Percentiles rank a stretch among this genome's conserved stretches.
phyloP scores from a whole-genome alignment of 1,284 basidiomycete genomes.

The Cryptococcus depauperatus region DNA sequence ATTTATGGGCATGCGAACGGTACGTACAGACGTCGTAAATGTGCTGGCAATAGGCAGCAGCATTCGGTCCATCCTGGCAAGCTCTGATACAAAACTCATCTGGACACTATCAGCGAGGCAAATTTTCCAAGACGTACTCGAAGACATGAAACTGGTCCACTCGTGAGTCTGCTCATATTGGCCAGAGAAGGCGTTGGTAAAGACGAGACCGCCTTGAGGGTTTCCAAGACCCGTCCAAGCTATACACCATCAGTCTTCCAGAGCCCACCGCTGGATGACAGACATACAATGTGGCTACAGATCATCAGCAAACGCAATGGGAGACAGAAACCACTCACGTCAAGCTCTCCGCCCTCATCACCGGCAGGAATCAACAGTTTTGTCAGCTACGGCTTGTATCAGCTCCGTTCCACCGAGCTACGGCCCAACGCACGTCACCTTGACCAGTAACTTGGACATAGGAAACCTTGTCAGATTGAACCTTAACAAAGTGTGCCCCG shows the following conservation, averaged over 20 bases:
- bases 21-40: slow-evolving; percentile 53
- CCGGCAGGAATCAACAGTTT: slow-evolving; percentile 44
- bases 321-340: slow-evolving; percentile 21
- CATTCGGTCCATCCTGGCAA: slow-evolving; percentile 52
- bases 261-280: background rate
- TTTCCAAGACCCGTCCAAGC: slow-evolving; percentile 48
- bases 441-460: slow-evolving; percentile 49
- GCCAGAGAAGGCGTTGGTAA: slow-evolving; percentile 59
- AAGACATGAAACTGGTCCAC: slow-evolving; percentile 39
- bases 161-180: slow-evolving; percentile 35
- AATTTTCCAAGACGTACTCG: slow-evolving; percentile 13
- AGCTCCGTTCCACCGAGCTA: background rate
- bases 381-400: slow-evolving; percentile 34
- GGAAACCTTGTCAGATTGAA: slow-evolving; percentile 44
- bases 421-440: slow-evolving; percentile 31
- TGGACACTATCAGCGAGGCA: background rate
- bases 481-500: slow-evolving; percentile 62
- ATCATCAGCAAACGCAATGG: background rate
- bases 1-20: background rate
- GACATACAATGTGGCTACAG: slow-evolving; percentile 21
- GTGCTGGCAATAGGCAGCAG: slow-evolving; percentile 57
- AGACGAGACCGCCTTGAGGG: slow-evolving; percentile 56
- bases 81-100: slow-evolving; percentile 65
- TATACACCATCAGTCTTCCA: slow-evolving; percentile 7
- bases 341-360: slow-evolving; percentile 47